Conservation (phyloP, 1,284 basidiomycete genomes). For the Afroboletus lepidellus region DNA sequence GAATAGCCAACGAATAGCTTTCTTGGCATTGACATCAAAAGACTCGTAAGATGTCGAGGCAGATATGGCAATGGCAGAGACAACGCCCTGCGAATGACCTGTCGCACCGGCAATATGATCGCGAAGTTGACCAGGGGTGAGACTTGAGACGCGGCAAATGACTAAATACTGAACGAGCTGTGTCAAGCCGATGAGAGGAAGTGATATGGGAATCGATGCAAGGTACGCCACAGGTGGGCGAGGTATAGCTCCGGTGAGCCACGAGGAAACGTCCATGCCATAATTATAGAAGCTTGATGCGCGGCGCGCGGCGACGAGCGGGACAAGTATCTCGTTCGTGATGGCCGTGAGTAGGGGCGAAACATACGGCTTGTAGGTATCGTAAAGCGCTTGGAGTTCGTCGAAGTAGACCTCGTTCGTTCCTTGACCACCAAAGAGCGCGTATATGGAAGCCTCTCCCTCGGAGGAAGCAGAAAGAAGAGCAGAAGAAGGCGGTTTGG, state of each 20-base stretch:
- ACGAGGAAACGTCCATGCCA: conserved; percentile 81
- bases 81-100: conserved; percentile 95
- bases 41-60: conserved; percentile 77
- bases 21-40: conserved; percentile 74
- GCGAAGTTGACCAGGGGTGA: conserved; percentile 81
- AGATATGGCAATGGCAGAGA: conserved; percentile 87
- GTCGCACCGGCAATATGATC: conserved; percentile 82
- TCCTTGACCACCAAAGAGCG: conserved; percentile 97
- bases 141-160: conserved; percentile 69
- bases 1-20: conserved; percentile 91
- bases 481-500: conserved; percentile 66
- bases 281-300: conserved; percentile 73
- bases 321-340: conserved; percentile 67
- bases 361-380: conserved; percentile 88
- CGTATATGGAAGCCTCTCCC: conserved; percentile 82
- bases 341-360: conserved; percentile 65
- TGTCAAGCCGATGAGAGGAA: conserved; percentile 94
- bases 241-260: conserved; percentile 73
- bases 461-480: conserved; percentile 71
- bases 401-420: conserved; percentile 98
- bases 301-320: conserved; percentile 67
- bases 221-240: conserved; percentile 87
- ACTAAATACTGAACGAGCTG: conserved; percentile 93
- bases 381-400: conserved; percentile 89
- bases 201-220: conserved; percentile 91